Evolutionary conservation across 208 protist species (phyloP), one percentile per base, ranked within the genome.

Genomic region (Trypanosoma mega): DNA sequence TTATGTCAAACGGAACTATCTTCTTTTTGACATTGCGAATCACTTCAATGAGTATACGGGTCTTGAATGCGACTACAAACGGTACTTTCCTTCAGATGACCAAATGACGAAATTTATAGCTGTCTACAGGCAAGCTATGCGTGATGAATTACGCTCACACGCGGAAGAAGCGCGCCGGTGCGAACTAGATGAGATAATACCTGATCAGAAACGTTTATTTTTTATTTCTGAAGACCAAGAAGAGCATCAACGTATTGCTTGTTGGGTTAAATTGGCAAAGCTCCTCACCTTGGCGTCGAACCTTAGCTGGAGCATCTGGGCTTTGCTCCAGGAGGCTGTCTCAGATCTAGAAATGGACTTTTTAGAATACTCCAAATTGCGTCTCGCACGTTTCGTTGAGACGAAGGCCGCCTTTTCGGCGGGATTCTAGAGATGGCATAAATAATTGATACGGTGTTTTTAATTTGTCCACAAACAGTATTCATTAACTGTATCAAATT

Each of bases 1-100:
- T 57, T 97, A 97, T 74, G 81, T 77, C 0, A 83, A 78, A 49
- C 78, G 87, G 9, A 88, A 94, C 67, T 97, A 82, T 55, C 60
- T 92, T 51, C 55, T 91, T 0, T 97, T 92, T 63, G 93, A 97
- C 52, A 65, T 94, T 34, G 93, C 84, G 3, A 97, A 97, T 65
- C 88, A 96, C 76, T 94, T 97, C 55, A 90, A 91, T 67, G 93
- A 97, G 68, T 95, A 94, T 76, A 73, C 79, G 1, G 93, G 91
- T 3, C 75, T 96, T 2, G 87, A 97, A 31, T 94, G 87, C 68
- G 79, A 96, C 71, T 96, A 95, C 60, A 72, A 56, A 24, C 59
- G 45, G 12, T 85, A 86, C 63, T 97, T 93, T 60, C 93, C 93
- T 3, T 74, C 67, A 8, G 74, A 93, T 31, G 65, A 71, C n/a